Evolutionary conservation across 2,329 filamentous ascomycete species (phyloP).

Genomic region (Furcasterigmium sp.): DNA sequence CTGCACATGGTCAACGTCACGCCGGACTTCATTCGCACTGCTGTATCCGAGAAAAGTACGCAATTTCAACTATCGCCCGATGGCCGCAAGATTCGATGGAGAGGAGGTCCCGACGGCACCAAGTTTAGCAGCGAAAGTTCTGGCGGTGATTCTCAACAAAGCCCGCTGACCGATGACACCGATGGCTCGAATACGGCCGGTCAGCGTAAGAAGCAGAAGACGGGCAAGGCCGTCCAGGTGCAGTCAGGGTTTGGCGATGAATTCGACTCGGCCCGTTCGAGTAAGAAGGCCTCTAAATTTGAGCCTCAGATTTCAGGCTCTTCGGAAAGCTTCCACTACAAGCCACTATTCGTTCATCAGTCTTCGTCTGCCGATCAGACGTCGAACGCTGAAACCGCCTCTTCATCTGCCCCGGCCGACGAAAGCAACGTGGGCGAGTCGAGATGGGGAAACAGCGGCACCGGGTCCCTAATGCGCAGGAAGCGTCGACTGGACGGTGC

Average conservation of each 20-base stretch:
- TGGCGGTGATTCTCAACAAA: constrained; percentile 40
- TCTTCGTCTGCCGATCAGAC: constrained; percentile 40
- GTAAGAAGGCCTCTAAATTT: constrained; percentile 32
- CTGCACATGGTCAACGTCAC: constrained; percentile 82
- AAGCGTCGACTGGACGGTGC: constrained; percentile 62
- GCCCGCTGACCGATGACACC: constrained; percentile 44
- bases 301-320: constrained; percentile 31
- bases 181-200: constrained; percentile 35
- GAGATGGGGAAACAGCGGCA: constrained; percentile 40
- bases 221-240: constrained; percentile 11
- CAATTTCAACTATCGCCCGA: constrained; percentile 75
- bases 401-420: constrained; percentile 41
- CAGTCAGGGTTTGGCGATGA: constrained; percentile 21
- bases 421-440: constrained; percentile 45
- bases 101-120: constrained; percentile 61
- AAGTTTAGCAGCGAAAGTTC: constrained; percentile 60
- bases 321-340: constrained; percentile 54
- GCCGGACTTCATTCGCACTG: constrained; percentile 67
- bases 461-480: constrained; percentile 39
- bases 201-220: constrained; percentile 41
- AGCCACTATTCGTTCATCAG: constrained; percentile 53
- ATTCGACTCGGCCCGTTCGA: constrained; percentile 25
- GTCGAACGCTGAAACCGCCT: constrained; percentile 42
- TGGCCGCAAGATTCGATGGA: constrained; percentile 76
- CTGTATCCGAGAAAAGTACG: constrained; percentile 63